phyloP scores from a whole-genome alignment of 805 yeast species.

The Sungouiozyma intestinalis region DNA sequence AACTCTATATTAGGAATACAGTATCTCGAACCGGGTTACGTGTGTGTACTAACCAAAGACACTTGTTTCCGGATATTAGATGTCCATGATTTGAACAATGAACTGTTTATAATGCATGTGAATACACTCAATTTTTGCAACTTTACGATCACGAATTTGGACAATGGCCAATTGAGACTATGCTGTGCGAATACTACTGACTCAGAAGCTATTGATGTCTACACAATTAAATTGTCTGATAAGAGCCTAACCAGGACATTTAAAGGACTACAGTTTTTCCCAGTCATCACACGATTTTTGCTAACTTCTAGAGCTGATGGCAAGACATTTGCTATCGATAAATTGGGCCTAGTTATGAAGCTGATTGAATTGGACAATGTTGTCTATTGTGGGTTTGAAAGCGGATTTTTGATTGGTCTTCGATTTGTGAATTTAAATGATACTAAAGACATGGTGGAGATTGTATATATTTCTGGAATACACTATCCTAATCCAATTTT shows the following conservation, averaged over 20 bases:
- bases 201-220: conserved; percentile 23
- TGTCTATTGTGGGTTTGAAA: conserved; percentile 21
- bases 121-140: conserved; percentile 28
- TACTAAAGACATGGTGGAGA: conserved; percentile 4
- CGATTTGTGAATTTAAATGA: neutral
- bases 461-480: conserved; percentile 16
- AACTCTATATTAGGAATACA: conserved; percentile 14
- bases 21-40: conserved; percentile 3
- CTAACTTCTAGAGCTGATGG: neutral
- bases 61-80: conserved; percentile 17
- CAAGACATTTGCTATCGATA: conserved; percentile 10
- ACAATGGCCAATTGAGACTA: conserved; percentile 8
- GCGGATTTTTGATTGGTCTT: conserved; percentile 25
- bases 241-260: conserved; percentile 14
- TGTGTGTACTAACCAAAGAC: conserved; percentile 19
- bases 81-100: neutral
- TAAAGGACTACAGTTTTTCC: conserved; percentile 14
- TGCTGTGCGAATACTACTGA: conserved; percentile 24
- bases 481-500: conserved; percentile 26
- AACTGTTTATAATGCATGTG: conserved; percentile 20
- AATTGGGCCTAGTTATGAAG: conserved; percentile 25
- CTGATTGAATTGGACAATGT: conserved; percentile 9
- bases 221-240: conserved; percentile 10
- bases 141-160: conserved; percentile 7
- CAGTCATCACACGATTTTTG: conserved; percentile 5